These are phyloP conservation scores for Entomortierella parvispora DNA, from an alignment of 192 early-diverging fungal species.

Conservation along the genomic window DNA sequence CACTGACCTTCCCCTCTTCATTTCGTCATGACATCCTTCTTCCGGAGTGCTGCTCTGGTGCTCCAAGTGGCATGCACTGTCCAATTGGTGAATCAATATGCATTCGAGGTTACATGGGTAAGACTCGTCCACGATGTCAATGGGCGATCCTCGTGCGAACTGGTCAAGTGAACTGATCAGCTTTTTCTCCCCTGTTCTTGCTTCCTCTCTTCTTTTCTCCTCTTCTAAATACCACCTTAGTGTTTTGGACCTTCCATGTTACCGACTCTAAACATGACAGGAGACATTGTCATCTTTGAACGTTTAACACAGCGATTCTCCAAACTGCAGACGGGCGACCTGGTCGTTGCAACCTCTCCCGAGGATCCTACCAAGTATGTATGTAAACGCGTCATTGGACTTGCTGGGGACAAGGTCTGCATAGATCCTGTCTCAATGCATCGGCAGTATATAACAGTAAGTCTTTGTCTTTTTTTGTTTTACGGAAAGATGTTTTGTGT, in stretches of 20 bases:
- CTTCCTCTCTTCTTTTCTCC: constrained; percentile 8
- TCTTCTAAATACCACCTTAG: constrained; percentile 25
- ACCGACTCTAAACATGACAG: constrained; percentile 86
- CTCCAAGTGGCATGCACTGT: constrained; percentile 74
- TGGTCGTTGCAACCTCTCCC: constrained; percentile 83
- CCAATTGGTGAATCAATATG: constrained; percentile 77
- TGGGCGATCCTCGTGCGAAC: background rate
- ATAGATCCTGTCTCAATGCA: constrained; percentile 75
- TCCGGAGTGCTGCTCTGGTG: constrained; percentile 39
- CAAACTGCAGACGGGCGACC: constrained; percentile 74
- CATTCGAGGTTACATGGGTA: constrained; percentile 83
- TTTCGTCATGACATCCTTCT: constrained; percentile 11
- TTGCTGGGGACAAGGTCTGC: constrained; percentile 84
- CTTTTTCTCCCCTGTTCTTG: background rate
- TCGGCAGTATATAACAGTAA: constrained; percentile 69
- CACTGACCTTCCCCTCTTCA: background rate
- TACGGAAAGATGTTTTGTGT: background rate
- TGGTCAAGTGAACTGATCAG: background rate
- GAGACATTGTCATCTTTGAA: constrained; percentile 82
- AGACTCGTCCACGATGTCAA: constrained; percentile 6
- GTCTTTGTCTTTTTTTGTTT: constrained; percentile 1
- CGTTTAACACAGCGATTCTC: constrained; percentile 67
- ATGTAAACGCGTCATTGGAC: constrained; percentile 86
- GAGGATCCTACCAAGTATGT: constrained; percentile 70
- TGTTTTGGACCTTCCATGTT: constrained; percentile 92